A percentile compares a stretch with the other conserved stretches of the same genome.
These are phyloP conservation scores for Dendrobium officinale DNA, from an alignment of 106 monocot genomes.

Conservation along the genomic window DNA sequence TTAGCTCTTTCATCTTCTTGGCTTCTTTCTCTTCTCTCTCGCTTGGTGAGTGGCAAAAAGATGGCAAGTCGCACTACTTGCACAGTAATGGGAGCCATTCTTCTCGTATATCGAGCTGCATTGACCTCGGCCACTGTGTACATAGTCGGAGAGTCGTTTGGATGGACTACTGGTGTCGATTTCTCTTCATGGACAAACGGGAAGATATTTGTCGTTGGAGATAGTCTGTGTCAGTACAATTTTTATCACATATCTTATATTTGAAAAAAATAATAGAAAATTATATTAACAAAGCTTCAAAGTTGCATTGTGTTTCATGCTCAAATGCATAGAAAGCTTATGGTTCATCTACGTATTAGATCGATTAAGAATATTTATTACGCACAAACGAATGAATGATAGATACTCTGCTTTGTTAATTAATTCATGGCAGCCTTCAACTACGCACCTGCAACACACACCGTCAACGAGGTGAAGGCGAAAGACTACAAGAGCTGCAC, in stretches of 20 bases:
- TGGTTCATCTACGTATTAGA: no score
- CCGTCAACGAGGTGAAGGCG: conserved; percentile 33
- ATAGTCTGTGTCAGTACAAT: conserved; percentile 17
- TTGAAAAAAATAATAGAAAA: no score
- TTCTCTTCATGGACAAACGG: conserved; percentile 17
- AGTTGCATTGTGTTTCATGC: no score
- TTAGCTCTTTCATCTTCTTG: background rate
- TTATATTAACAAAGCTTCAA: no score
- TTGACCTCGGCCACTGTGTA: conserved; percentile 7
- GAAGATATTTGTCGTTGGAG: conserved; percentile 21
- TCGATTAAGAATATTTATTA: no score
- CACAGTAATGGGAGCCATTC: background rate
- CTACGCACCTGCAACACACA: conserved; percentile 25
- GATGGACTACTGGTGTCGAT: conserved; percentile 17
- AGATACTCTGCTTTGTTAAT: background rate
- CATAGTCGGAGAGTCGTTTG: conserved; percentile 20
- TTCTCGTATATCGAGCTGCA: background rate
- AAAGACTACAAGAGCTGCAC: conserved; percentile 38
- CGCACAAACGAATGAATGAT: no score
- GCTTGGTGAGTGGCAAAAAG: background rate
- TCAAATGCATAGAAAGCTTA: no score
- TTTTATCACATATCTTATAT: no score
- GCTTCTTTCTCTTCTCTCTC: background rate
- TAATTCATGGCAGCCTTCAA: conserved; percentile 39
- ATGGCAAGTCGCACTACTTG: background rate